A percentile compares a stretch with the other conserved stretches of the same genome.
These are phyloP conservation scores for Protea cynaroides DNA, from an alignment of 164 flowering plant species.

Conservation along the genomic window DNA sequence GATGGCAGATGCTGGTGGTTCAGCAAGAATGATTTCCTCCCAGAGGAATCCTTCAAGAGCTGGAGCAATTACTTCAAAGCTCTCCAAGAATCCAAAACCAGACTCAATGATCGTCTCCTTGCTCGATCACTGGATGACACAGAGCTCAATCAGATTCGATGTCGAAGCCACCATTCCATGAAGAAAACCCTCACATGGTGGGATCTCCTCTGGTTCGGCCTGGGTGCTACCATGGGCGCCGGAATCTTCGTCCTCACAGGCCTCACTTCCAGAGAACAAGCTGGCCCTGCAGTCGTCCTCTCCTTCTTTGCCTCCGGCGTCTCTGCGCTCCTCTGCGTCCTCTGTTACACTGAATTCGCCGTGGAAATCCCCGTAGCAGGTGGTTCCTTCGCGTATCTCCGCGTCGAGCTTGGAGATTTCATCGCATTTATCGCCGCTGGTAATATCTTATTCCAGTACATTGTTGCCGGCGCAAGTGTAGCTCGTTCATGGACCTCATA, in stretches of 20 bases:
- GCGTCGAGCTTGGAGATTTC: constrained; percentile 79
- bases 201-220: constrained; percentile 49
- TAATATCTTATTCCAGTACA: constrained; percentile 59
- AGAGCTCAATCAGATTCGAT: constrained; percentile 33
- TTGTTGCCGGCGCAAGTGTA: constrained; percentile 52
- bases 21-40: constrained; percentile 35
- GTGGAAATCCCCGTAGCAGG: constrained; percentile 60
- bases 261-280: constrained; percentile 21
- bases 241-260: constrained; percentile 54
- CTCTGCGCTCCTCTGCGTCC: constrained; percentile 47
- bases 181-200: constrained; percentile 41
- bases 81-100: constrained; percentile 19
- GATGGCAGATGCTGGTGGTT: constrained; percentile 18
- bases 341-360: constrained; percentile 54
- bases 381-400: constrained; percentile 68
- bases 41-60: constrained; percentile 42
- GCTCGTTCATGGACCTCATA: constrained; percentile 73
- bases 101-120: constrained; percentile 29
- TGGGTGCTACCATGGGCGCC: constrained; percentile 47
- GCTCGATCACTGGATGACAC: constrained; percentile 31
- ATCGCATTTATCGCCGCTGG: constrained; percentile 78
- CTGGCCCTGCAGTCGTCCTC: constrained; percentile 46
- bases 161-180: constrained; percentile 37
- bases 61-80: constrained; percentile 29
- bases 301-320: constrained; percentile 42